These are phyloP conservation scores for Ramularia collo-cygni DNA, from an alignment of 2,329 filamentous ascomycete genomes.

Conservation along the genomic window DNA sequence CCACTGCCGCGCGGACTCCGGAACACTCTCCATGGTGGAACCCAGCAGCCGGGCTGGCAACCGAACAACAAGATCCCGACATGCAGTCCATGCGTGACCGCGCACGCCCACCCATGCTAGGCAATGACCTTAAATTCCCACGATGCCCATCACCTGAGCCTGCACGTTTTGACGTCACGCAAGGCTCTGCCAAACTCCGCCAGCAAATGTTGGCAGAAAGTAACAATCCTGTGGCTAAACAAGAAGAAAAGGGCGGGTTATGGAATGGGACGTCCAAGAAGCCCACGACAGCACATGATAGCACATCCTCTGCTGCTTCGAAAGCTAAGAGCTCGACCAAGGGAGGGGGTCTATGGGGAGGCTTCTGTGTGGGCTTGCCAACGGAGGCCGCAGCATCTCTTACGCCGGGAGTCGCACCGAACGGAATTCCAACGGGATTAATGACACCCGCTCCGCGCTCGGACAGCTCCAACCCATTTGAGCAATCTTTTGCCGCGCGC, in stretches of 20 bases:
- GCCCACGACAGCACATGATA: conserved; percentile 1
- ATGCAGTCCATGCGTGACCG: conserved; percentile 52
- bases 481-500: conserved; percentile 25
- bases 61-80: conserved; percentile 34
- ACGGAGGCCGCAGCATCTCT: conserved; percentile 22
- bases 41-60: conserved; percentile 24
- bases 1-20: conserved; percentile 23
- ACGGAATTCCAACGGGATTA: conserved; percentile 41
- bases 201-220: conserved; percentile 35
- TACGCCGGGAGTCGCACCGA: conserved; percentile 30
- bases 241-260: conserved; percentile 48
- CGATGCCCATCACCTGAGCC: conserved; percentile 75
- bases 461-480: conserved; percentile 34
- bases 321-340: conserved; percentile 15
- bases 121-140: conserved; percentile 71
- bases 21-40: conserved; percentile 34
- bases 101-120: conserved; percentile 77
- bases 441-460: conserved; percentile 40
- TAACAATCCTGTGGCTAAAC: conserved; percentile 35
- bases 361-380: conserved; percentile 51
- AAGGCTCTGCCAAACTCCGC: conserved; percentile 46
- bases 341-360: conserved; percentile 63
- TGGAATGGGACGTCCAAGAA: conserved; percentile 41
- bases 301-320: conserved; percentile 8
- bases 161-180: conserved; percentile 75